Evolutionary conservation across 2,329 filamentous ascomycete species (phyloP).

Genomic region (Cladophialophora immunda): DNA sequence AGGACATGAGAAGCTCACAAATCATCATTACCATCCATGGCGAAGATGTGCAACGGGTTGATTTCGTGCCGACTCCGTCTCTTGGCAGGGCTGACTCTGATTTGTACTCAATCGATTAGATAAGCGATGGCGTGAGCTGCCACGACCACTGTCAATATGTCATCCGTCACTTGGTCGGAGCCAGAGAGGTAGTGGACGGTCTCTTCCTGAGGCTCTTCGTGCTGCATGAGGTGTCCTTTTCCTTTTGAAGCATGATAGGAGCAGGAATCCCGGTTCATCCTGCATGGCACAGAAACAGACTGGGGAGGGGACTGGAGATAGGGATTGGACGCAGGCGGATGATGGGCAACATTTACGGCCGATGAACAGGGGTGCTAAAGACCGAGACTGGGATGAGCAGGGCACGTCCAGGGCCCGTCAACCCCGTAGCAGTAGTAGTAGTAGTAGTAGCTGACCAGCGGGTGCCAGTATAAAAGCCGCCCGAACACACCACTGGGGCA

Average conservation of each 20-base stretch:
- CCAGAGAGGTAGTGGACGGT: not conserved
- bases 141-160: too few relatives aligned
- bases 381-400: not conserved
- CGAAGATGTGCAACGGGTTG: constrained; percentile 5
- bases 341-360: constrained; percentile 24
- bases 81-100: constrained; percentile 15
- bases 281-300: not conserved
- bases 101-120: constrained; percentile 16
- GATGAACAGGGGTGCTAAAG: constrained; percentile 19
- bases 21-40: not conserved
- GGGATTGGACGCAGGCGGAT: constrained; percentile 6
- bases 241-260: not conserved
- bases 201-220: not conserved
- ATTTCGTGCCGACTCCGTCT: constrained; percentile 13
- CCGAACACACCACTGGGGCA: constrained; percentile 13
- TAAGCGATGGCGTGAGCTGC: constrained; percentile 28
- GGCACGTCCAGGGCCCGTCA: not conserved
- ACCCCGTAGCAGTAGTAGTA: too few relatives aligned
- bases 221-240: not conserved
- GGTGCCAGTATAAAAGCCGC: constrained; percentile 11
- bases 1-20: not conserved
- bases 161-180: constrained; percentile 5
- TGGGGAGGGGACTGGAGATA: not conserved
- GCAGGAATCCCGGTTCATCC: not conserved
- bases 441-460: constrained; percentile 4